Percentiles rank a stretch among this genome's conserved stretches.
These are phyloP conservation scores for Sporothrix brunneoviolacea DNA, from an alignment of 2,329 filamentous ascomycete genomes.

Conservation along the genomic window DNA sequence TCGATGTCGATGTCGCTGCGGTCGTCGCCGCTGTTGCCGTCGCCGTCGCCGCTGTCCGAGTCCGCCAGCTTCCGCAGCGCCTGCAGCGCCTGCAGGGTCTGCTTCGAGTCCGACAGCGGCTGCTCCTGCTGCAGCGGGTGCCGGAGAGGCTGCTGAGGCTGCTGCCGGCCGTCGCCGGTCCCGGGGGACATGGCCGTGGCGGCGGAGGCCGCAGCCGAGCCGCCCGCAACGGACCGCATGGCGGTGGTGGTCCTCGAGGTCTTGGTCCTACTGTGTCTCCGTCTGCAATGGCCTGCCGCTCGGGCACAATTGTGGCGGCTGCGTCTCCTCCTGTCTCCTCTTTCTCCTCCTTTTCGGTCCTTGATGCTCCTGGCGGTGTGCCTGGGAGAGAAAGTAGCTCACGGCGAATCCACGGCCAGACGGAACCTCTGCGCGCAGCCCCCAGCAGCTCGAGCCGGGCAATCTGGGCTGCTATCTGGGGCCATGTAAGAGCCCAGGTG, in stretches of 20 bases:
- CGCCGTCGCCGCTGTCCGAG: conserved; percentile 26
- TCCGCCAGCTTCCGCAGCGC: conserved; percentile 11
- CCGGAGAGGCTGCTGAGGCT: conserved; percentile 2
- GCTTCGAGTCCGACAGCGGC: conserved; percentile 1
- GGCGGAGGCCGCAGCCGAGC: conserved; percentile 6
- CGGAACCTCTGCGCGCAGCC: background rate
- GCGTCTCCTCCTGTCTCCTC: conserved; percentile 5
- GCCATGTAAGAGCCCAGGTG: background rate
- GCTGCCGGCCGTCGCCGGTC: background rate
- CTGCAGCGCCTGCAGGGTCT: conserved; percentile 3
- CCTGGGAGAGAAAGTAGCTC: background rate
- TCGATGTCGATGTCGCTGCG: conserved; percentile 32
- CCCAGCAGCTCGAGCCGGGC: background rate
- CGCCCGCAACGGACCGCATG: conserved; percentile 5
- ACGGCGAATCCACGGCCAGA: conserved; percentile 10
- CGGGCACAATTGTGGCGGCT: conserved; percentile 10
- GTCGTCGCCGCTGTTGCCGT: conserved; percentile 32
- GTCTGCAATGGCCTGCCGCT: conserved; percentile 1
- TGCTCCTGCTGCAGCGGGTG: conserved; percentile 4
- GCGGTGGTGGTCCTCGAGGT: background rate
- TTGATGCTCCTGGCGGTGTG: background rate
- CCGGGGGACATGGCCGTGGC: background rate
- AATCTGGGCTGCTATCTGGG: background rate
- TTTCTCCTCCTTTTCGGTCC: background rate
- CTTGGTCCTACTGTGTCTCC: background rate